phyloP scores from a whole-genome alignment of 1,284 basidiomycete species.

The Prillingera fragicola region DNA sequence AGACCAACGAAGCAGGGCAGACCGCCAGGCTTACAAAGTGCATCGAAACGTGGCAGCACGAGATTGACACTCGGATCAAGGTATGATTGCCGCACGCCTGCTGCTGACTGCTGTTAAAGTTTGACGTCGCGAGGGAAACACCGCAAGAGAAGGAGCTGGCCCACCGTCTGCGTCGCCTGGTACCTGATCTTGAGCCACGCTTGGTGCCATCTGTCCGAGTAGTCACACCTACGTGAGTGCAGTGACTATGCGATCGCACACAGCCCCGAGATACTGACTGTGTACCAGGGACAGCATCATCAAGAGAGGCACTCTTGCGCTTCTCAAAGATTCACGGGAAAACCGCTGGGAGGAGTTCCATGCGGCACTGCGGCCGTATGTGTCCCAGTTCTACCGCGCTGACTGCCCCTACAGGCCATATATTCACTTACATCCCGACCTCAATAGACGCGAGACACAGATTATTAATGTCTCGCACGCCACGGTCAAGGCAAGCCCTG shows the following conservation, averaged over 20 bases:
- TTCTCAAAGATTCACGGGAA: slow-evolving; percentile 70
- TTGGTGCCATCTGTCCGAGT: slow-evolving; percentile 32
- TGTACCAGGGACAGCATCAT: slow-evolving; percentile 65
- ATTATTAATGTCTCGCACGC: slow-evolving; percentile 79
- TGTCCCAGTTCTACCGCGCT: neutral
- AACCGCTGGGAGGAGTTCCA: slow-evolving; percentile 76
- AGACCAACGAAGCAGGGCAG: slow-evolving; percentile 58
- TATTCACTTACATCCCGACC: slow-evolving; percentile 75
- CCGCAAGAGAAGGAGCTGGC: slow-evolving; percentile 50
- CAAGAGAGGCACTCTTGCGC: slow-evolving; percentile 74
- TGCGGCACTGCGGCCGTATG: slow-evolving; percentile 81
- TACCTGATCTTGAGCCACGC: slow-evolving; percentile 41
- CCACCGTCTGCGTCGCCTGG: slow-evolving; percentile 53
- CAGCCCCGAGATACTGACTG: neutral
- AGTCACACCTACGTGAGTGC: slow-evolving; percentile 6
- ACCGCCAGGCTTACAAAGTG: slow-evolving; percentile 60
- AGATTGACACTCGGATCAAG: slow-evolving; percentile 67
- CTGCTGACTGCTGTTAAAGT: slow-evolving; percentile 9
- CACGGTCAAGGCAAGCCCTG: slow-evolving; percentile 76
- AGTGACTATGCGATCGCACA: no score
- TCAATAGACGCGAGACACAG: slow-evolving; percentile 72
- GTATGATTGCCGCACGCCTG: slow-evolving; percentile 50
- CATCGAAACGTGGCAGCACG: slow-evolving; percentile 72
- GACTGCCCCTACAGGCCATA: slow-evolving; percentile 61
- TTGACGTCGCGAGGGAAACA: slow-evolving; percentile 50